Evolutionary conservation across 306 rosid species (phyloP), one percentile per base, ranked within the genome.

Genomic region (Quercus bicolor): DNA sequence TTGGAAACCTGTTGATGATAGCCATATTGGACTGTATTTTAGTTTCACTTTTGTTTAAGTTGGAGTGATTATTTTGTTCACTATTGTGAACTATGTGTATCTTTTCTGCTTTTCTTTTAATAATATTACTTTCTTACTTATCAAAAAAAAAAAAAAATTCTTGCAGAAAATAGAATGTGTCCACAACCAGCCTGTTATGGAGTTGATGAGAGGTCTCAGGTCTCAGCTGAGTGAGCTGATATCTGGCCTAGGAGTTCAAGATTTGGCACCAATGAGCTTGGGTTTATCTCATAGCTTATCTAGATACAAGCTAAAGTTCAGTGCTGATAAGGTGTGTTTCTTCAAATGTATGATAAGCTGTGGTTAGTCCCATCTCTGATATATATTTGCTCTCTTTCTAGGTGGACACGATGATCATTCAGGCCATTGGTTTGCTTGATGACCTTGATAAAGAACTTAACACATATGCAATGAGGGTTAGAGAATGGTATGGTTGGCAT

Each of bases 401-500:
- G 99, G 99, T 95, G 73, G 98, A 95, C 80, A 95, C 98, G 1
- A 95, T 95, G 98, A 85, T 95, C 72, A 90, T 95, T 64, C 98
- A 95, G 84, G 98, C 98, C 76, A 95, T 95, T 76, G 98, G 98
- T 28, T 88, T 95, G 82, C 98, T 95, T 51, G 98, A 95, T 70
- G 98, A 95, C 79, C 97, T 95, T 48, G 98, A 95, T 79, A 95
- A 95, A 86, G 98, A 92, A 84, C 81, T 95, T 57, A 95, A 95
- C 66, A 92, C 98, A 16, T 95, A 92, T 84, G 98, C 98, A 43
- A 92, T 92, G 98, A 93, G 98, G 79, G 98, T 95, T 81, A 83
- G 94, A 48, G 99, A 95, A 86, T 93, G 99, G 99, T 95, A 91
- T 29, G 98, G 99, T 60, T 92, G 98, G 98, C 98, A 95, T 86